Base-by-base conservation (phyloP, 345 rosid genomes). In the Bruguiera parviflora region DNA sequence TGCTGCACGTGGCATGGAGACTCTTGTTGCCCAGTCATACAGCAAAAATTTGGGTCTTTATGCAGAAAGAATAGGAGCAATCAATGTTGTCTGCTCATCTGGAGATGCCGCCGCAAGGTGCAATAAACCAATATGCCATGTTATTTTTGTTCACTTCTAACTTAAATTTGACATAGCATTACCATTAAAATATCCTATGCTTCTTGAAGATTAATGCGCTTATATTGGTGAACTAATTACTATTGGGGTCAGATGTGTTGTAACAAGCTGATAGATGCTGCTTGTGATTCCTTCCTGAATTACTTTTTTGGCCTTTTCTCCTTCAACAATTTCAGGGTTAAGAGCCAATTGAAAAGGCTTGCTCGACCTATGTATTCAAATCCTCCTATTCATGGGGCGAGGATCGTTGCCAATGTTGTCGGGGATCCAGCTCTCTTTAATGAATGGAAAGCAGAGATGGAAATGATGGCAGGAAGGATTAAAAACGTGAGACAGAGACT, bases 351-450 rank as follows among this genome's bases (percentile, higher is more conserved):
- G 86, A 92, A 95, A 80, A 89, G 96, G 77, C 80, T 95, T 63
- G 97, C 99, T 53, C 82, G 99, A 53, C 99, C 97, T 39, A 95
- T 95, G 99, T 88, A 95, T 83, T 95, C 99, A 4, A 95, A 90
- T 68, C 99, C 99, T 71, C 96, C 99, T 16, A 83, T 92, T 67
- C 99, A 92, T 24, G 97, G 99, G 32, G 97, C 99, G 19, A 92
- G 88, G 72, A 87, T 95, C 24, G 99, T 95, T 37, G 96, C 99
- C 53, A 90, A 81, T 61, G 85, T 95, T 22, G 99, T 95, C 20
- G 93, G 97, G 1, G 92, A 92, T 80, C 85, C 92, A 49, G 69
- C 84, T 66, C 89, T 92, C 68, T 95, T 95, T 66, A 53, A 70
- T 29, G 99, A 92, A 68, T 95, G 97, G 99, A 95, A 92, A 75